Base-by-base conservation (phyloP, 495 filamentous ascomycete genomes). In the Penicillium samsonianum region DNA sequence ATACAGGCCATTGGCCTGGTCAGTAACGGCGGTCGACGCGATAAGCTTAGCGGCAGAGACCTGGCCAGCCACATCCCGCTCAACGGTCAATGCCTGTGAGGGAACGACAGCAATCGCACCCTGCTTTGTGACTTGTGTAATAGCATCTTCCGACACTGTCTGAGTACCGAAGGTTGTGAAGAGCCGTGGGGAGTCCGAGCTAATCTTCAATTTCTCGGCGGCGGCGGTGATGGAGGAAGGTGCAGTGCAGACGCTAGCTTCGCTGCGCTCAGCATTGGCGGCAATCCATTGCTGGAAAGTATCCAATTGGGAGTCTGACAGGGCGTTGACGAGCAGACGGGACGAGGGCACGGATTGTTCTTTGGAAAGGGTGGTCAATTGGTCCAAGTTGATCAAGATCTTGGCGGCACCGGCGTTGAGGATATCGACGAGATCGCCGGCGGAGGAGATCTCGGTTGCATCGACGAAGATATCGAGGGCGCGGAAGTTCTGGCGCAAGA, bases 361-460 rank as follows among this genome's bases (percentile, higher is more conserved):
- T 53, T 75, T 64, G 20, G 75, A 67, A 20, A 89, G 71, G 3
- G 72, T 58, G 43, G 78, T 71, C 61, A 87, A 75, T 74, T 90
- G 87, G 44, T 87, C 80, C 46, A 86, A 78, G 50, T 82, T 78
- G 47, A 96, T 86, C 70, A 98, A 92, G 44, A 96, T 86, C 71
- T 87, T 94, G 40, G 84, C 81, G n/a, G 91, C 91, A 50, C 95
- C 94, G 60, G 86, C 83, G 67, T 98, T 88, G 50, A 98, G 82
- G 28, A 98, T 80, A 50, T 89, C 81, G 49, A 92, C 73, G 19
- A 96, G 74, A 59, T 96, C 90, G 38, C 88, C 84, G 44, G 75
- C 69, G 25, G 83, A 84, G 55, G 80, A 62, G 51, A 98, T 82
- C 25, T 77, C 73, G 20, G 89, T 88, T 53, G 85, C 91, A 61